Conservation (phyloP, 1,139 yeast genomes). For the Suhomyces wounanorum region DNA sequence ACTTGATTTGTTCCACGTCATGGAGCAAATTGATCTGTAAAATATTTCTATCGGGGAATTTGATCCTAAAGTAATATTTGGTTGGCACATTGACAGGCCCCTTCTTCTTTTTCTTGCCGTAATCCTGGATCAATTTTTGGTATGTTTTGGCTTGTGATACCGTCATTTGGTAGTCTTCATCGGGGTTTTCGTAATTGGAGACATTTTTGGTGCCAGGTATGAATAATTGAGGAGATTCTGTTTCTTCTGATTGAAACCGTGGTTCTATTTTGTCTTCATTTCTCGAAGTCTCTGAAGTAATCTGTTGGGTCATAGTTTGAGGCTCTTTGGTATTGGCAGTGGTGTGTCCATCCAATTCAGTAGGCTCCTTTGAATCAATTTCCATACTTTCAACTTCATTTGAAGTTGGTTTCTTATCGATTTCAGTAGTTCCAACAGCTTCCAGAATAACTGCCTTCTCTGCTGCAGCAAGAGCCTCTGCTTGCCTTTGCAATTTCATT, state of each 20-base stretch:
- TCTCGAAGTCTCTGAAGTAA: background rate
- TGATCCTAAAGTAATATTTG: slow-evolving; percentile 44
- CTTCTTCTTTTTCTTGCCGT: slow-evolving; percentile 35
- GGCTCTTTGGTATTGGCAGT: background rate
- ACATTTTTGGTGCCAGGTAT: slow-evolving; percentile 20
- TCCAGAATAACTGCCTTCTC: background rate
- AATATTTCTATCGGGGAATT: slow-evolving; percentile 55
- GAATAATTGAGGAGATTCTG: slow-evolving; percentile 25
- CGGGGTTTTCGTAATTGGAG: slow-evolving; percentile 41
- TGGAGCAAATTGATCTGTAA: slow-evolving; percentile 51
- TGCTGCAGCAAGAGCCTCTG: slow-evolving; percentile 1
- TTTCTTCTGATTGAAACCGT: background rate
- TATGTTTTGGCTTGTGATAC: slow-evolving; percentile 55
- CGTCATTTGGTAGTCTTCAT: slow-evolving; percentile 52
- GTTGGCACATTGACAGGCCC: slow-evolving; percentile 27
- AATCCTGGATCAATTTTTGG: slow-evolving; percentile 46
- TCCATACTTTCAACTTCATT: background rate
- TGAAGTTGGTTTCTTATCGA: background rate
- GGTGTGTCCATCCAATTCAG: background rate
- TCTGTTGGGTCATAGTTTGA: background rate
- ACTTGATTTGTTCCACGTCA: slow-evolving; percentile 37
- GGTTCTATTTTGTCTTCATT: background rate
- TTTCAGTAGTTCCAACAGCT: background rate
- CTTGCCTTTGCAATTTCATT: slow-evolving; percentile 10
- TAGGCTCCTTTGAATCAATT: background rate